Evolutionary conservation across 768 basidiomycete genomes (phyloP), one percentile per base, ranked within the genome.

Genomic region (Trametopsis cervina): DNA sequence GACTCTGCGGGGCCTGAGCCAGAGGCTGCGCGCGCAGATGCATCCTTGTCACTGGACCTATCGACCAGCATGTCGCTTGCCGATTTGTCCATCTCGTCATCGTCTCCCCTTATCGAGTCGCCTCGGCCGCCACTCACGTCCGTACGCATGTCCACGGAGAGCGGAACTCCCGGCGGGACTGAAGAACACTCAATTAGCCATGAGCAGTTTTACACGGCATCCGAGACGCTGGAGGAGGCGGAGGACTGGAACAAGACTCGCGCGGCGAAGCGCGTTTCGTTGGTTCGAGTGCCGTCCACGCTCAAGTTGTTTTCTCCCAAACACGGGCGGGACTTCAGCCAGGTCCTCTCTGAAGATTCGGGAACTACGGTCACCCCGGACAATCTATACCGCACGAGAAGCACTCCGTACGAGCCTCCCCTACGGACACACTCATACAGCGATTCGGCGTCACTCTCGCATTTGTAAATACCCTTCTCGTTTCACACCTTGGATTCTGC

Each of bases 201-300:
- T 48, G 76, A 80, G 55, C 72, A 66, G 43, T 71, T 70, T 55
- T 69, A 66, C 53, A 71, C 70, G 20, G 70, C 68, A 24, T 63
- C 62, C 15, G 80, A 82, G 57, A 67, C 60, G 18, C 61, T 62
- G 22, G 74, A 76, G 39, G 87, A 90, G 62, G 89, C 90, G n/a
- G 89, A 91, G 62, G 83, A 85, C 44, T 93, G 90, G 90, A 72
- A 88, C 65, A 81, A 81, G 62, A 93, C 90, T 1, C 81, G 83
- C 41, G 85, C 83, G 27, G 89, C 87, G 12, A 85, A 89, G 56
- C 83, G 89, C 7, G 90, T 92, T 7, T 92, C 89, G 9, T 69
- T 92, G 37, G 85, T 90, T 38, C 75, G 77, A 50, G 63, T 90
- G 21, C 88, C 89, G 20, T 78, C 85, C 9, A 68, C 72, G 45